These are phyloP conservation scores for Rhodotorula sp. DNA, from an alignment of 1,284 basidiomycete species.

Conservation along the genomic window DNA sequence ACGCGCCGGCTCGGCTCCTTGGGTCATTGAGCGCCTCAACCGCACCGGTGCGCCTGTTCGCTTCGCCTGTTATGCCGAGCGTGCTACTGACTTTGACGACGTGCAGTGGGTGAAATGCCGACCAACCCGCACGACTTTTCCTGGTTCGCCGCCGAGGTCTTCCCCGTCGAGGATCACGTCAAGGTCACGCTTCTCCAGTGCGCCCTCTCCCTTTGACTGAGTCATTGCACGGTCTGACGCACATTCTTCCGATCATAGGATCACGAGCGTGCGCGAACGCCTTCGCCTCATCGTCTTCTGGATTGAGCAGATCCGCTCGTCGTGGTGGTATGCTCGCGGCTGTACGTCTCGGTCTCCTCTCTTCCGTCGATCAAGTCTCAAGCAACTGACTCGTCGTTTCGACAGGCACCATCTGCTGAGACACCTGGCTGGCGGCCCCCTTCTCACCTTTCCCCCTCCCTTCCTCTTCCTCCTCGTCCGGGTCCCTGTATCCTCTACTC, in stretches of 20 bases:
- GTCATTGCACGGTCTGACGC: neutral
- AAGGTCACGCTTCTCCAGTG: slow-evolving; percentile 85
- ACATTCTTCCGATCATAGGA: slow-evolving; percentile 45
- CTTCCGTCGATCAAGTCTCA: fast-evolving
- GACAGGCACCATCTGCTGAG: slow-evolving; percentile 18
- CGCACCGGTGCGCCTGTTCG: slow-evolving; percentile 66
- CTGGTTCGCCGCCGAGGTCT: slow-evolving; percentile 86
- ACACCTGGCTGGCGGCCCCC: neutral
- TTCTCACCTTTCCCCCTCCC: neutral
- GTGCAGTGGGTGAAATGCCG: slow-evolving; percentile 38
- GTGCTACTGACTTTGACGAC: too few relatives aligned
- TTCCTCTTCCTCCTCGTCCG: neutral
- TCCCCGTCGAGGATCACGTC: slow-evolving; percentile 93
- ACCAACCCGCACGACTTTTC: slow-evolving; percentile 65
- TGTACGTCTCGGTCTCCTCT: slow-evolving; percentile 38
- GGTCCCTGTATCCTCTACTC: neutral
- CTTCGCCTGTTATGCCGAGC: neutral
- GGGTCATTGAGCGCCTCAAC: slow-evolving; percentile 83
- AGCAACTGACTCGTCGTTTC: neutral
- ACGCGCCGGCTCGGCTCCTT: slow-evolving; percentile 78
- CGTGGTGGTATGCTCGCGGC: slow-evolving; percentile 62
- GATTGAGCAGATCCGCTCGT: slow-evolving; percentile 76
- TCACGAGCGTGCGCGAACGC: slow-evolving; percentile 74
- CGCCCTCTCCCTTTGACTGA: neutral
- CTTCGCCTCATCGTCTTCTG: slow-evolving; percentile 84